Evolutionary conservation across 1,284 basidiomycete genomes (phyloP).

Genomic region (Sphagnurus paluster): DNA sequence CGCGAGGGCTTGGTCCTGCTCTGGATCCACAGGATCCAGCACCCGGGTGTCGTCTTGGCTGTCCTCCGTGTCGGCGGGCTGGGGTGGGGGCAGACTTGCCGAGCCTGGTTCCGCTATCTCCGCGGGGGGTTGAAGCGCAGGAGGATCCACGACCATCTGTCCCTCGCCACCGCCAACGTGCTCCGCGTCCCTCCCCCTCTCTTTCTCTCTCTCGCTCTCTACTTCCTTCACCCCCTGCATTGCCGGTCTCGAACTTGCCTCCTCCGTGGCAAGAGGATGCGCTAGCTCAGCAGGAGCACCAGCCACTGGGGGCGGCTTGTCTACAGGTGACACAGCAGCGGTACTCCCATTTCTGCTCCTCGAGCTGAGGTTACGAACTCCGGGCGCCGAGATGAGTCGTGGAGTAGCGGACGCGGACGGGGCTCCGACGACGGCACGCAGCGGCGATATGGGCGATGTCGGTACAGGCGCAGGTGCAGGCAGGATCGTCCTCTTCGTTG

Average conservation of each 20-base stretch:
- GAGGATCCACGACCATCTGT: not conserved
- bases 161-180: not conserved
- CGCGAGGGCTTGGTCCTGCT: too few species aligned
- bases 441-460: too few species aligned
- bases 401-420: too few species aligned
- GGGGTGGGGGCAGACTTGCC: too few species aligned
- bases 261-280: not conserved
- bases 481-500: conserved; percentile 4
- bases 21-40: too few species aligned
- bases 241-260: not conserved
- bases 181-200: not conserved
- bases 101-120: too few species aligned
- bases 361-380: conserved; percentile 10
- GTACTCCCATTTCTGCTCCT: not conserved
- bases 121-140: too few species aligned
- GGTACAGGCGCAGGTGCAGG: conserved; percentile 14
- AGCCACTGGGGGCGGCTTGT: not conserved
- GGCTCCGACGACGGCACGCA: too few species aligned
- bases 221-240: not conserved
- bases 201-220: not conserved
- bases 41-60: too few species aligned
- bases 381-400: too few species aligned
- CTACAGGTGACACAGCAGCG: conserved; percentile 10
- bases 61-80: too few species aligned
- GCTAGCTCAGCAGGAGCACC: not conserved